A percentile compares a stretch with the other conserved stretches of the same genome.
These are phyloP conservation scores for Butyriboletus loyo DNA, from an alignment of 768 basidiomycete genomes.

Conservation along the genomic window DNA sequence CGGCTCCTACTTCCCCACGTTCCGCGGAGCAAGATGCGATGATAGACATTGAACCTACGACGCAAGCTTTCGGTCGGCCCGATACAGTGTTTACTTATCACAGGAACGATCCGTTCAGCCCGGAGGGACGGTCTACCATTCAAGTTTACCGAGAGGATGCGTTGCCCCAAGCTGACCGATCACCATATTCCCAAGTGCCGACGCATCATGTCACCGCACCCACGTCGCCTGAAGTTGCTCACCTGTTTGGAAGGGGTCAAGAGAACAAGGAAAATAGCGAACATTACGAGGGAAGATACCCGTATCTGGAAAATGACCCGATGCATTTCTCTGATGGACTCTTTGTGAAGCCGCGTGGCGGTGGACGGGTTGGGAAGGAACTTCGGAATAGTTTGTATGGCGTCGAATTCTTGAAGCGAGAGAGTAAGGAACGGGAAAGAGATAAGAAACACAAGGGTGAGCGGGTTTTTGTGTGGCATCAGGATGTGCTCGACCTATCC, in stretches of 20 bases:
- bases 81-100: constrained; percentile 36
- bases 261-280: constrained; percentile 41
- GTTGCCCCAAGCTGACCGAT: constrained; percentile 18
- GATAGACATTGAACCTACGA: constrained; percentile 31
- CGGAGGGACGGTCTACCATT: constrained; percentile 9
- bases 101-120: constrained; percentile 14
- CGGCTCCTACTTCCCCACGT: constrained; percentile 43
- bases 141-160: constrained; percentile 24
- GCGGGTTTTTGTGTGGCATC: not conserved
- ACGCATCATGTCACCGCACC: constrained; percentile 10
- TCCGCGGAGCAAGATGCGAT: constrained; percentile 40
- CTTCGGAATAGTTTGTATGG: constrained; percentile 48
- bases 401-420: constrained; percentile 29
- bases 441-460: constrained; percentile 52
- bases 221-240: constrained; percentile 13
- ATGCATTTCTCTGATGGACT: constrained; percentile 28
- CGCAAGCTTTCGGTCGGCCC: constrained; percentile 46
- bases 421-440: constrained; percentile 48
- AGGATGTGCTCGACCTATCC: not conserved
- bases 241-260: constrained; percentile 8
- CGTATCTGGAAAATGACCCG: constrained; percentile 17
- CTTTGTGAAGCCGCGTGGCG: constrained; percentile 29
- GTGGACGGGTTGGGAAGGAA: constrained; percentile 41
- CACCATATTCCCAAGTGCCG: constrained; percentile 12
- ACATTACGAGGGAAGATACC: constrained; percentile 11